A percentile compares a stretch with the other conserved stretches of the same genome.
Conservation (phyloP, 371 early-diverging fungal genomes). For the Rhizomucor pusillus region DNA sequence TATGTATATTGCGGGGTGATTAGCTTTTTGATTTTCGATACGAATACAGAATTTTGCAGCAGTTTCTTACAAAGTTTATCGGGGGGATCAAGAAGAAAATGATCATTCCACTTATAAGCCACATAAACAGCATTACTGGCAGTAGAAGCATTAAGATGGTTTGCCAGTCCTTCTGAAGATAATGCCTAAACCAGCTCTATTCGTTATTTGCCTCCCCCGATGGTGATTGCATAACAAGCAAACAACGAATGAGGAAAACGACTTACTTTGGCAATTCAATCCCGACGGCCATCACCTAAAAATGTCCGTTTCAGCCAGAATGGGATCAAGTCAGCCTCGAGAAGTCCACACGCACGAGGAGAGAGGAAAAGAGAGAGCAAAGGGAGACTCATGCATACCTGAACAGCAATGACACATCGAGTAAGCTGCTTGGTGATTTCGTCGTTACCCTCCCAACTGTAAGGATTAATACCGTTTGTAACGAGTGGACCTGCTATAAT, state of each 20-base stretch:
- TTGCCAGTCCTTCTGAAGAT: conserved; percentile 54
- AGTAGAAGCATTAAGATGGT: conserved; percentile 74
- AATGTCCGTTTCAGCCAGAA: no score
- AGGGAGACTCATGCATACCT: conserved; percentile 30
- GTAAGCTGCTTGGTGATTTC: conserved; percentile 70
- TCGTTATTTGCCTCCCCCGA: neutral
- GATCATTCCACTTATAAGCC: conserved; percentile 74
- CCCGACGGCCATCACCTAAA: conserved; percentile 85
- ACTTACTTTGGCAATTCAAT: conserved; percentile 78
- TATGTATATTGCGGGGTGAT: no score
- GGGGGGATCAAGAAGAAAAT: conserved; percentile 65
- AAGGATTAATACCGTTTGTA: conserved; percentile 63
- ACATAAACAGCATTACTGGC: conserved; percentile 88
- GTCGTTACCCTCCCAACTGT: conserved; percentile 49
- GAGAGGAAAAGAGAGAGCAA: no score
- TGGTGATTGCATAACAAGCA: conserved; percentile 2
- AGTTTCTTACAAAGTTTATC: conserved; percentile 55
- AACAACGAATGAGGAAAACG: neutral
- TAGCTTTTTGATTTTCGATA: neutral
- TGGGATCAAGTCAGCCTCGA: no score
- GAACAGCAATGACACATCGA: conserved; percentile 79
- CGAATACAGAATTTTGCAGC: neutral
- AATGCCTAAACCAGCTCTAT: conserved; percentile 31
- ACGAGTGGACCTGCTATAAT: conserved; percentile 81
- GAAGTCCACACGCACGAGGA: no score